These are phyloP conservation scores for Pterula multifida DNA, from an alignment of 1,284 basidiomycete genomes.

Conservation along the genomic window DNA sequence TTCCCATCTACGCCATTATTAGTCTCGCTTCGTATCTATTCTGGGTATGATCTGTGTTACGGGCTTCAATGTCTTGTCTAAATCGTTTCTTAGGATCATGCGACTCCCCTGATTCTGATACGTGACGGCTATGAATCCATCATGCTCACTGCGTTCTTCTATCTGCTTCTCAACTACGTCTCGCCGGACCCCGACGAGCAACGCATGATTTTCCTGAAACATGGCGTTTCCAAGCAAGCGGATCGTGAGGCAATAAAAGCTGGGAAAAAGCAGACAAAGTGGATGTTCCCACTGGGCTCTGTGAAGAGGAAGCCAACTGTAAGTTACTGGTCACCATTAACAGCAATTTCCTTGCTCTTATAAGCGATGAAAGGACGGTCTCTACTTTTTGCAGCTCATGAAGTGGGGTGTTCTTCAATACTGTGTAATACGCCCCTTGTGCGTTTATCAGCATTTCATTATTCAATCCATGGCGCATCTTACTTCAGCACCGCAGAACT, in stretches of 20 bases:
- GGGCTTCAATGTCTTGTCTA: not conserved
- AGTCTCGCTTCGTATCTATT: constrained; percentile 61
- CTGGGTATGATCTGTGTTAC: constrained; percentile 33
- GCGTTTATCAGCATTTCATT: constrained; percentile 14
- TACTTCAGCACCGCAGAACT: constrained; percentile 35
- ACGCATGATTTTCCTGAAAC: constrained; percentile 45
- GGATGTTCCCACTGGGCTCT: constrained; percentile 62
- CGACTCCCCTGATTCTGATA: constrained; percentile 49
- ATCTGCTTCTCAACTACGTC: constrained; percentile 62
- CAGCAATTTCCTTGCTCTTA: too few relatives aligned
- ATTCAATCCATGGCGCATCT: not conserved
- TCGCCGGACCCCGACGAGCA: constrained; percentile 55
- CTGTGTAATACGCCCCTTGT: constrained; percentile 58
- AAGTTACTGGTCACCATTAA: constrained; percentile 8
- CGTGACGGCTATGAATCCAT: constrained; percentile 62
- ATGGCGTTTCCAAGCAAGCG: constrained; percentile 40
- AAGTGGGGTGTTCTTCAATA: constrained; percentile 79
- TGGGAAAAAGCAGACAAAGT: constrained; percentile 39
- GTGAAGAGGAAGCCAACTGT: constrained; percentile 52
- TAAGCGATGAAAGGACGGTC: constrained; percentile 32
- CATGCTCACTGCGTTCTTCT: constrained; percentile 68
- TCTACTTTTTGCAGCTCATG: constrained; percentile 68
- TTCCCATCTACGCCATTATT: constrained; percentile 63
- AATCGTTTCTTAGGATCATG: constrained; percentile 36
- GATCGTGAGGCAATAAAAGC: constrained; percentile 30